Evolutionary conservation across 371 early-diverging fungal species (phyloP), one percentile per base, ranked within the genome.

Genomic region (Rhizopus delemar): DNA sequence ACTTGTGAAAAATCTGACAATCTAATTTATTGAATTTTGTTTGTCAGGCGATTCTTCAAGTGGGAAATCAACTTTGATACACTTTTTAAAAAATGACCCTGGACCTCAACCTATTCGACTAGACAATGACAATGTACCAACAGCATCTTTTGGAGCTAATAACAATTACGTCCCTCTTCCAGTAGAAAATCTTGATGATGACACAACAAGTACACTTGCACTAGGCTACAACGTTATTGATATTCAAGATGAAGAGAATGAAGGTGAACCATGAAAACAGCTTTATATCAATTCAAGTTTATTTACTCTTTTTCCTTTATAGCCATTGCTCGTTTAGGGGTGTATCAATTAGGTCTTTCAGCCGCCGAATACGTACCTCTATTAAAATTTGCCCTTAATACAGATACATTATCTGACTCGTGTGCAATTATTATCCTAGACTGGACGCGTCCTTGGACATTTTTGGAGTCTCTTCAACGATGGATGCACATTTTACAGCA

Each of bases 371-470:
- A 91, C 57, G 78, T 86, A 56, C 84, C 88, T 39, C 75, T 95
- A 56, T 71, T 95, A 22, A 83, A 82, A 56, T 88, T 90, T 63
- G 90, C 90, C n/a, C 71, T 94, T 51, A 84, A 83, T 59, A 70
- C 83, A 16, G 78, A 85, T 31, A 83, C 89, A 7, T 70, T 93
- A 41, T 65, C 81, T 0, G 85, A 87, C 67, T 75, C 90, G 2
- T 75, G 87, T 9, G 89, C 90, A 2, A 74, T 95, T 9, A 78
- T 97, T 46, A 88, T 88, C 41, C 74, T 97, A 53, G 96, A 96
- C 71, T 97, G 97, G 97, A 82, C 88, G 36, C 82, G 83, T 70
- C 97, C 97, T 15, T 95, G 95, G 94, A 76, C 72, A 41, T 96
- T 95, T 70, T 66, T 95, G 65, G 87, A 90, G 56, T 80, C 87